A percentile compares a stretch with the other conserved stretches of the same genome.
phyloP scores from a whole-genome alignment of 2,329 filamentous ascomycete species.

The Trichoderma cornu-damae region DNA sequence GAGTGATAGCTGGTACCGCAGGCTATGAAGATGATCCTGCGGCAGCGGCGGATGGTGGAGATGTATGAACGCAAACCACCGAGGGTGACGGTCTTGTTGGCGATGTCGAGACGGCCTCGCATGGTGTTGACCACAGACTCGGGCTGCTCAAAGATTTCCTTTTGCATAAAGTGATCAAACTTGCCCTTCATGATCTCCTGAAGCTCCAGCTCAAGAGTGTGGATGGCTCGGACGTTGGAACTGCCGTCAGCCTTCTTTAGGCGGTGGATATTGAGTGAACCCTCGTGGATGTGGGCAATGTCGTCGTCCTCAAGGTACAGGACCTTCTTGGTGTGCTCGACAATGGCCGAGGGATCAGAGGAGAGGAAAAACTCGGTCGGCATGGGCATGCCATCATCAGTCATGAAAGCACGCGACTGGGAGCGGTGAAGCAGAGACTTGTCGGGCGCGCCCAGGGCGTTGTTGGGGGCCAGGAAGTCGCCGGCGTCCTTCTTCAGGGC shows the following conservation, averaged over 20 bases:
- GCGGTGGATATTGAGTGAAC: constrained; percentile 97
- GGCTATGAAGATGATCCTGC: constrained; percentile 97
- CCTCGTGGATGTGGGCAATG: constrained; percentile 99
- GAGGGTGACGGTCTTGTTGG: constrained; percentile 91
- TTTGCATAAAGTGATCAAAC: constrained; percentile 99
- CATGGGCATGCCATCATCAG: constrained; percentile 95
- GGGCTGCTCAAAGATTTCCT: constrained; percentile 99
- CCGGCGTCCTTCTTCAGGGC: constrained; percentile 84
- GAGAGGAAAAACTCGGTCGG: constrained; percentile 99
- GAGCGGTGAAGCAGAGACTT: constrained; percentile 98
- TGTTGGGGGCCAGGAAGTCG: constrained; percentile 60
- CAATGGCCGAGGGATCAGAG: constrained; percentile 94
- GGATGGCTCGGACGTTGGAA: constrained; percentile 95
- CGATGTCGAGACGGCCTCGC: constrained; percentile 92
- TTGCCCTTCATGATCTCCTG: constrained; percentile 99
- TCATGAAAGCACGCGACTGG: constrained; percentile 97
- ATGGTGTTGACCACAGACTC: constrained; percentile 99
- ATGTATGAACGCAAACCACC: constrained; percentile 97
- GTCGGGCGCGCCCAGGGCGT: constrained; percentile 74
- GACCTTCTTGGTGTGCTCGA: constrained; percentile 99
- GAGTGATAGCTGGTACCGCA: constrained; percentile 98
- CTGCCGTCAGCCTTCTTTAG: constrained; percentile 94
- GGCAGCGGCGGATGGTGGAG: constrained; percentile 89
- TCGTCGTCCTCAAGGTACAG: constrained; percentile 99
- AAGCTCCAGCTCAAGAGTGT: constrained; percentile 96